Base-by-base conservation (phyloP, 139 green algal genomes). In the Chlorokybus atmophyticus region DNA sequence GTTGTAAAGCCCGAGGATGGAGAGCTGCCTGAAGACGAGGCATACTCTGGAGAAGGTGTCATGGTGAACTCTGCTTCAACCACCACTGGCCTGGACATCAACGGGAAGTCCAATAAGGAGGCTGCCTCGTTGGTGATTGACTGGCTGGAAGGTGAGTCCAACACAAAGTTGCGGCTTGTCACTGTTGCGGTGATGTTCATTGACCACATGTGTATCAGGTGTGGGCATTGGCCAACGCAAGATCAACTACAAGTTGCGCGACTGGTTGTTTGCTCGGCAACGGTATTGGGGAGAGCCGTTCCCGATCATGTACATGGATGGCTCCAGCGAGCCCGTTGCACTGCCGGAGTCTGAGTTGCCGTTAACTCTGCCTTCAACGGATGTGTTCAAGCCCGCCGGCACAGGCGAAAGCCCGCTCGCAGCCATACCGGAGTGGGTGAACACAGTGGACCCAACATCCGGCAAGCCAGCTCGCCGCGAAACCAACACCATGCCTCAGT, bases 231-330 rank as follows among this genome's bases (percentile, higher is more conserved):
- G 10, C 2, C 3, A 50, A 19, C 52, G 32, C 26, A 68, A 92
- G 61, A 74, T 90, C 53, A 97, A 97, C 70, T 99, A 88, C 80
- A 97, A 96, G 71, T 79, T 97, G 44, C 70, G 89, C 1, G 91
- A 99, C 77, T 99, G 91, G 91, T 79, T 97, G 50, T 97, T 98
- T 71, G 89, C 91, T 1, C 74, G 91, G 29, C 91, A 98, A 78
- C 73, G 91, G 3, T 99, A 99, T 74, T 99, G 91, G 91, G 91
- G 91, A 1, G 91, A 97, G 70, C 91, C 91, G 27, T 96, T 98
- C 75, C 91, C 91, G n/a, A 71, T 98, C 3, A 65, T 95, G 27
- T 93, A 82, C 64, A 59, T 70, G 0, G 79, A 88, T 3, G 60
- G 68, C 1, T 26, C 44, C 21, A 25, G 44, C 40, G 21, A 77